Evolutionary conservation across 176 grass and related monocot genomes (phyloP).

Genomic region (Musa acuminata): DNA sequence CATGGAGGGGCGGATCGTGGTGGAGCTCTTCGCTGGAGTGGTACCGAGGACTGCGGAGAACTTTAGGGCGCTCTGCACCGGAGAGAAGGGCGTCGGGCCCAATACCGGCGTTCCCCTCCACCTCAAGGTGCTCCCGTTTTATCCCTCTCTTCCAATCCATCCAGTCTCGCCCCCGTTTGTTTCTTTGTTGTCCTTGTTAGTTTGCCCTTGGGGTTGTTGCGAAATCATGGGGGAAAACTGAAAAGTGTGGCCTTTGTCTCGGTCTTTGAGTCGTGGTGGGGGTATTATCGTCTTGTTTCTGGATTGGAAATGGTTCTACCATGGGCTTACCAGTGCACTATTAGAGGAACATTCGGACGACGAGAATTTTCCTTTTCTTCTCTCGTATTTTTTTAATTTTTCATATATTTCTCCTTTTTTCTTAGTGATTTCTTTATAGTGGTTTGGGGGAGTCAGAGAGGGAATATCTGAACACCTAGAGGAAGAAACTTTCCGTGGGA

Average conservation of each 20-base stretch:
- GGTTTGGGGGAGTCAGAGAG: too few species aligned
- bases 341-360: constrained; percentile 17
- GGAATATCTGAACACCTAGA: too few species aligned
- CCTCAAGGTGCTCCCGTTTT: constrained; percentile 42
- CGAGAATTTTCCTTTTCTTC: constrained; percentile 7
- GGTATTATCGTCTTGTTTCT: constrained; percentile 20
- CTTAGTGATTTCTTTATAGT: too few species aligned
- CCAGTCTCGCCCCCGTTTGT: not conserved
- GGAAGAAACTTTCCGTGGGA: too few species aligned
- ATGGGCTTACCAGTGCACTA: constrained; percentile 11
- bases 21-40: constrained; percentile 64
- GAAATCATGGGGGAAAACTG: not conserved
- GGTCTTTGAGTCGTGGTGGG: constrained; percentile 3
- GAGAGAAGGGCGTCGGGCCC: constrained; percentile 60
- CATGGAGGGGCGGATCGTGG: constrained; percentile 79
- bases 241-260: not conserved
- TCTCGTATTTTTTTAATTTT: not conserved
- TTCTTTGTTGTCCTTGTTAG: not conserved
- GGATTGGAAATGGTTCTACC: constrained; percentile 4
- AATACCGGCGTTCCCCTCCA: constrained; percentile 54
- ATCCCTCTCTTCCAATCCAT: not conserved
- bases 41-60: constrained; percentile 75
- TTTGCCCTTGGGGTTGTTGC: constrained; percentile 5
- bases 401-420: not conserved
- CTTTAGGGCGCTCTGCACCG: constrained; percentile 92